Evolutionary conservation across 768 basidiomycete species (phyloP).

Genomic region (Xerocomus spinulosus): DNA sequence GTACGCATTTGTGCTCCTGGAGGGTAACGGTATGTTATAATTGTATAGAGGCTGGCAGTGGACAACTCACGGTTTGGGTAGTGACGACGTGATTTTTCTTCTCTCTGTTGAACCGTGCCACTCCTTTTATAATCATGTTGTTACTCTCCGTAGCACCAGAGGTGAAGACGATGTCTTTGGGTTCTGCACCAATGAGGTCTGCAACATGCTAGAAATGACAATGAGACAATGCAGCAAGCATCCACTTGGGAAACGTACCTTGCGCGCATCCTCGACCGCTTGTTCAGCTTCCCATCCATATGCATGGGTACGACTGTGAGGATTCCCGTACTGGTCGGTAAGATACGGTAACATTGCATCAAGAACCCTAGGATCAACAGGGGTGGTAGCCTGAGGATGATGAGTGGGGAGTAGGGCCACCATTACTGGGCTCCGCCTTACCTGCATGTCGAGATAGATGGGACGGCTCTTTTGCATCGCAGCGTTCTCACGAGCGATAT

Average conservation of each 20-base stretch:
- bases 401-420: constrained; percentile 4
- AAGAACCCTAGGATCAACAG: constrained; percentile 92
- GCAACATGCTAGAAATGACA: constrained; percentile 66
- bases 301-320: constrained; percentile 96
- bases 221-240: background rate
- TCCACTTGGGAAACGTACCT: constrained; percentile 42
- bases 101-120: constrained; percentile 91
- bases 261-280: constrained; percentile 88
- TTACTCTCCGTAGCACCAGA: constrained; percentile 98
- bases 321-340: constrained; percentile 96
- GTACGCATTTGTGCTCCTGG: constrained; percentile 97
- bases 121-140: constrained; percentile 96
- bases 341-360: constrained; percentile 96
- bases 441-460: constrained; percentile 98
- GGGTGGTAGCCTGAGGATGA: constrained; percentile 79
- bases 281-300: constrained; percentile 99
- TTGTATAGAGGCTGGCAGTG: background rate
- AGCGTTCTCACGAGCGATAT: constrained; percentile 54
- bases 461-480: constrained; percentile 66
- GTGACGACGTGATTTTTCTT: constrained; percentile 94
- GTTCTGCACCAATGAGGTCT: constrained; percentile 86
- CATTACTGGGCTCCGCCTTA: constrained; percentile 27
- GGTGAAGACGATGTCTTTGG: constrained; percentile 96
- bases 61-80: constrained; percentile 73
- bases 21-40: constrained; percentile 6